Conservation (phyloP, 352 stramenopile genomes). For the Pythium graminicola region DNA sequence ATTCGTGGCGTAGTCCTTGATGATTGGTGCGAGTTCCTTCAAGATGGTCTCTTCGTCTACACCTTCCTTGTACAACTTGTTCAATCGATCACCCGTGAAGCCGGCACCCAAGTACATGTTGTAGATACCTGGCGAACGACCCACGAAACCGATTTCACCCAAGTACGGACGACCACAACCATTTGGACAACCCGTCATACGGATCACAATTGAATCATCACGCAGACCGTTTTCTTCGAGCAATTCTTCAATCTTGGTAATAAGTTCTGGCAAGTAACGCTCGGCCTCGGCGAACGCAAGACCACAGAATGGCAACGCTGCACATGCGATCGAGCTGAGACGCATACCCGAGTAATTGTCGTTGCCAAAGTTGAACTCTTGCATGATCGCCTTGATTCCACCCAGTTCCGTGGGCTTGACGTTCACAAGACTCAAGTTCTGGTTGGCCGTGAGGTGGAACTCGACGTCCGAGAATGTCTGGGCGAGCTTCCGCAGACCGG, state of each 20-base stretch:
- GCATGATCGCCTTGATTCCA: conserved; percentile 88
- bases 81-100: conserved; percentile 60
- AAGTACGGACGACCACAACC: conserved; percentile 96
- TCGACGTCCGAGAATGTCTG: conserved; percentile 88
- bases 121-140: conserved; percentile 94
- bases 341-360: conserved; percentile 74
- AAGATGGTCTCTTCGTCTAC: conserved; percentile 77
- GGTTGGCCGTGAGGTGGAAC: conserved; percentile 94
- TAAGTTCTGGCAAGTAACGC: conserved; percentile 90
- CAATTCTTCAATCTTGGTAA: conserved; percentile 90
- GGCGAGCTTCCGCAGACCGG: conserved; percentile 87
- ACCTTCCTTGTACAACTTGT: conserved; percentile 80
- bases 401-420: conserved; percentile 88
- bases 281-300: conserved; percentile 97
- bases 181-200: conserved; percentile 98
- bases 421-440: conserved; percentile 94
- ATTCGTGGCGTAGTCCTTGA: conserved; percentile 72
- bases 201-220: conserved; percentile 95
- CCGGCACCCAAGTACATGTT: conserved; percentile 95
- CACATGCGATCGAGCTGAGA: conserved; percentile 91
- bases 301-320: conserved; percentile 93
- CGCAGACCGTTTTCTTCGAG: conserved; percentile 86
- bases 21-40: conserved; percentile 57
- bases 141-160: conserved; percentile 97
- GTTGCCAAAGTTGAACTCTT: conserved; percentile 89